These are phyloP conservation scores for Metschnikowia borealis DNA, from an alignment of 805 yeast genomes.

Conservation along the genomic window DNA sequence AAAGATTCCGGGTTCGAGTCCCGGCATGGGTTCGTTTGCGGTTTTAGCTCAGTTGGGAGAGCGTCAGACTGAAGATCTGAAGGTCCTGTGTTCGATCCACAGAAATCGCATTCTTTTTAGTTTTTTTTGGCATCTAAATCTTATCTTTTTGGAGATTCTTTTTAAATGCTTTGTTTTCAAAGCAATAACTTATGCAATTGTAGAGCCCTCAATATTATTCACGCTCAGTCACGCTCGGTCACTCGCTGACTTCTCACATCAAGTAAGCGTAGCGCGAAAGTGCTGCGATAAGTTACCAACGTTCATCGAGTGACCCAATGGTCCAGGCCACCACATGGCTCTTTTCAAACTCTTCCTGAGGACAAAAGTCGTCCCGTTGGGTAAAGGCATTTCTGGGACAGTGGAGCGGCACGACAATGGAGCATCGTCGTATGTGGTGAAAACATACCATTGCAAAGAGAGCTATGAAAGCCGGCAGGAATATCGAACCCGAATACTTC, in stretches of 20 bases:
- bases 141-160: too few relatives aligned
- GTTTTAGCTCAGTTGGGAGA: slow-evolving; percentile 28
- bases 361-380: slow-evolving; percentile 16
- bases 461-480: slow-evolving; percentile 36
- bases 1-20: too few relatives aligned
- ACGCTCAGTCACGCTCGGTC: too few relatives aligned
- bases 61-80: slow-evolving; percentile 20
- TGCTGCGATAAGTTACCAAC: background rate
- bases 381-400: slow-evolving; percentile 32
- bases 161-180: too few relatives aligned
- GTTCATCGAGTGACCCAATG: background rate
- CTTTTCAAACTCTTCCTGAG: background rate
- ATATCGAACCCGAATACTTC: slow-evolving; percentile 32
- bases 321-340: background rate
- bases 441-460: slow-evolving; percentile 41
- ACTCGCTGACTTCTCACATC: background rate
- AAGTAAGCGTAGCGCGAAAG: background rate
- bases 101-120: slow-evolving; percentile 14
- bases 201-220: too few relatives aligned
- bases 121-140: too few relatives aligned
- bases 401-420: slow-evolving; percentile 24
- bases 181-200: too few relatives aligned
- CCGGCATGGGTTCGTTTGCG: slow-evolving; percentile 19
- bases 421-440: slow-evolving; percentile 36
- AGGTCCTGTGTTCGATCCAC: slow-evolving; percentile 19